Base-by-base conservation (phyloP, 805 yeast species). In the Ogataea ramenticola region DNA sequence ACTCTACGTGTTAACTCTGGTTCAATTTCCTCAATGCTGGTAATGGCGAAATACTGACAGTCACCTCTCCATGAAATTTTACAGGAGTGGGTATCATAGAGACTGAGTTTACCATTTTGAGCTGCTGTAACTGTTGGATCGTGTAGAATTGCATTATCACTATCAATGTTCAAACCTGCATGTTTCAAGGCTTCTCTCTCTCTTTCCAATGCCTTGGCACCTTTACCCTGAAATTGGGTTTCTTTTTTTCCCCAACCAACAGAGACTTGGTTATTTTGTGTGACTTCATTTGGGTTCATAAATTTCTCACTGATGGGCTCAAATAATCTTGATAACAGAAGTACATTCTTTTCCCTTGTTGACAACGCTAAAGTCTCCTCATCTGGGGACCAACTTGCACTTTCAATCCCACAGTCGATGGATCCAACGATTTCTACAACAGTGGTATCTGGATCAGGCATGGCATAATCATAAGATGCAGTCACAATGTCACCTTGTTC, bases 171-270 rank as follows among this genome's bases (percentile, higher is more conserved):
- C 47, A 82, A 62, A 19, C 90, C 93, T 1, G 90, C 81, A 55
- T 75, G 75, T 60, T 55, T 80, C 70, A 76, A 62, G 2, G 79
- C 75, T 42, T 59, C 60, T 45, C 67, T 64, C 52, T 75, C 84
- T 63, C 91, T 74, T 64, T 85, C 95, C 47, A 77, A 57, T 8
- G 85, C 88, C 55, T 82, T 82, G 27, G 86, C 93, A 49, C 99
- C 99, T 56, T 77, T 82, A 42, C 99, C 99, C 63, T 84, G 80
- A 63, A 93, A 93, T 65, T 93, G 99, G 0, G 99, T 93, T 61
- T 91, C 98, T 52, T 83, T 82, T 49, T 84, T 86, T 57, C 99
- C 99, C 99, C 99, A 93, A 22, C 99, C 99, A 36, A 93, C 96
- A 24, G 91, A 82, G 32, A 93, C 96, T 58, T 93, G 96, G 51